Conservation (phyloP, 805 yeast species). For the Hanseniaspora nectarophila region DNA sequence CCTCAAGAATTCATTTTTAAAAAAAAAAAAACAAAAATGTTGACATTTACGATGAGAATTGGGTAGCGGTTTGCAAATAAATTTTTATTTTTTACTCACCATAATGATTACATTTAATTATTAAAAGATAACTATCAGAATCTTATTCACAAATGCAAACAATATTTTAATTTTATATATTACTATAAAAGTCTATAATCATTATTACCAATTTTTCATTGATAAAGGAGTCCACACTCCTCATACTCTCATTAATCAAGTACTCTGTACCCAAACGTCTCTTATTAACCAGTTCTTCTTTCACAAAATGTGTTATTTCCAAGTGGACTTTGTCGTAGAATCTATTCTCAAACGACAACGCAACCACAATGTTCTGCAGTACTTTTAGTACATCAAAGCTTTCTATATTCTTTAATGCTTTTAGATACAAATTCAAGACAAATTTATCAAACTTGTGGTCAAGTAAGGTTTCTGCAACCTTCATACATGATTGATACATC, state of each 20-base stretch:
- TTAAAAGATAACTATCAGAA: neutral
- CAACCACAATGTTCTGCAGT: slow-evolving; percentile 7
- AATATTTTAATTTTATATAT: neutral
- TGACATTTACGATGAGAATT: too few relatives aligned
- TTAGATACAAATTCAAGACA: neutral
- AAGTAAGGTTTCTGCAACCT: neutral
- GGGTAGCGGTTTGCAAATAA: too few relatives aligned
- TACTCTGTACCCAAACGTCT: neutral
- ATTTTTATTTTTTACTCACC: too few relatives aligned
- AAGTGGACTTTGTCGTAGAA: slow-evolving; percentile 50
- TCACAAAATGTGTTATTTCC: slow-evolving; percentile 35
- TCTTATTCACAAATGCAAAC: too few relatives aligned
- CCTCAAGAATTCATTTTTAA: too few relatives aligned
- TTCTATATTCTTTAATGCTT: neutral
- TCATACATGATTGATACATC: neutral
- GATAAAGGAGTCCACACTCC: neutral
- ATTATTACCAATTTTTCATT: neutral
- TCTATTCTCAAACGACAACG: slow-evolving; percentile 50
- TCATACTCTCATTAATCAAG: neutral
- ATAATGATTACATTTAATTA: too few relatives aligned
- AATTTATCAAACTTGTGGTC: neutral
- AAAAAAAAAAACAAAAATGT: too few relatives aligned
- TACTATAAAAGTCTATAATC: neutral
- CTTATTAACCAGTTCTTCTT: slow-evolving; percentile 25
- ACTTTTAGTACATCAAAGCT: neutral